Evolutionary conservation across 371 early-diverging fungal genomes (phyloP).

Genomic region (Apophysomyces ossiformis): DNA sequence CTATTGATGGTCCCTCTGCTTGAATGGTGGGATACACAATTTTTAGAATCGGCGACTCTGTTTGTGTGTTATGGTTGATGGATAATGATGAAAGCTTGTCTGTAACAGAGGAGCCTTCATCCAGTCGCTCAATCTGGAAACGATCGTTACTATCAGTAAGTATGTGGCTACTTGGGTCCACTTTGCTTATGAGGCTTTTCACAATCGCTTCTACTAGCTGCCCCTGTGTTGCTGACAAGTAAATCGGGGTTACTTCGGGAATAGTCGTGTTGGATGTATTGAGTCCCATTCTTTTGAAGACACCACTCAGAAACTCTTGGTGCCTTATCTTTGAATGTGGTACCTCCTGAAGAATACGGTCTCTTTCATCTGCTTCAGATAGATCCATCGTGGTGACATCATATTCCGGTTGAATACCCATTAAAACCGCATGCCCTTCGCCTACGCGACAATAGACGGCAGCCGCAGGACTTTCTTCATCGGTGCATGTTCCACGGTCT

Average conservation of each 20-base stretch:
- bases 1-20: neutral
- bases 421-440: conserved; percentile 66
- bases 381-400: conserved; percentile 54
- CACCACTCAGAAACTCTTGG: conserved; percentile 49
- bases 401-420: conserved; percentile 80
- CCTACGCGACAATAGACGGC: conserved; percentile 65
- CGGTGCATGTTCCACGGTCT: conserved; percentile 32
- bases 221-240: conserved; percentile 50
- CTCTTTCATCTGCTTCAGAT: conserved; percentile 27
- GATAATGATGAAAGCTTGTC: conserved; percentile 14
- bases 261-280: conserved; percentile 43
- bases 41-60: conserved; percentile 16
- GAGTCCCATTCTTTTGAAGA: conserved; percentile 60
- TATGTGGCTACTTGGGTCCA: conserved; percentile 23
- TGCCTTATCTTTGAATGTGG: conserved; percentile 50
- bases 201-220: conserved; percentile 29
- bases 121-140: conserved; percentile 33
- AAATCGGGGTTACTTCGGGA: conserved; percentile 58
- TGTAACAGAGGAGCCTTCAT: neutral
- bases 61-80: conserved; percentile 14
- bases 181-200: conserved; percentile 20
- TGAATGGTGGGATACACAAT: conserved; percentile 17
- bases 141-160: conserved; percentile 45
- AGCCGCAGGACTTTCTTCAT: conserved; percentile 45
- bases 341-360: conserved; percentile 45